Evolutionary conservation across 1,139 yeast species (phyloP).

Genomic region (Starmera stellimalicola): DNA sequence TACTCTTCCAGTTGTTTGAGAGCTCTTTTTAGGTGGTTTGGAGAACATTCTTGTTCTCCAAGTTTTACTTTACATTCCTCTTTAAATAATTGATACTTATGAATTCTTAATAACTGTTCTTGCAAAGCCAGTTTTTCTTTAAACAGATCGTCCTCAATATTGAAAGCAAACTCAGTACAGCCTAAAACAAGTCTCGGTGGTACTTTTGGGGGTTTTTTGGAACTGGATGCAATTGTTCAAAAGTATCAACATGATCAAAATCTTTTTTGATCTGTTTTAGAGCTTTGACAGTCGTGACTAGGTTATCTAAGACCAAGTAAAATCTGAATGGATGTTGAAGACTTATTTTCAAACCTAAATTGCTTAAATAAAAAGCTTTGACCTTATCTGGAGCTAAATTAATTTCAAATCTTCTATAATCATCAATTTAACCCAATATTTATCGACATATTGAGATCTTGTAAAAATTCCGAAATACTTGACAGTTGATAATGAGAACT

Average conservation of each 20-base stretch:
- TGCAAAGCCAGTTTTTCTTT: conserved; percentile 61
- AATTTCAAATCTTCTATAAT: neutral
- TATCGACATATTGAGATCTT: conserved; percentile 1
- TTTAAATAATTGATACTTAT: conserved; percentile 44
- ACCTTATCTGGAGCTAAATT: neutral
- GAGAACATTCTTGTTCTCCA: neutral
- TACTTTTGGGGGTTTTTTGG: conserved; percentile 33
- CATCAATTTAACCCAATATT: conserved; percentile 1
- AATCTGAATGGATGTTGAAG: conserved; percentile 47
- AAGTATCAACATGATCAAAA: conserved; percentile 32
- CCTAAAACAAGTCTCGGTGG: conserved; percentile 46
- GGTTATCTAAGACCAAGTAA: conserved; percentile 57
- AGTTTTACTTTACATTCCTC: conserved; percentile 7
- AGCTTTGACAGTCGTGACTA: conserved; percentile 53
- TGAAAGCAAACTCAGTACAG: conserved; percentile 34
- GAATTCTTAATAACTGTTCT: conserved; percentile 59
- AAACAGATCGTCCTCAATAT: conserved; percentile 70
- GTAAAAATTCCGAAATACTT: conserved; percentile 1
- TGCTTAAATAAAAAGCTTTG: neutral
- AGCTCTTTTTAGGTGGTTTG: neutral
- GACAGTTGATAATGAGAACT: neutral
- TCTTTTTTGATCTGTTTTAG: conserved; percentile 45
- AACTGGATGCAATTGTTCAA: conserved; percentile 30
- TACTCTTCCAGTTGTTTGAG: neutral
- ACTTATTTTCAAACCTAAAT: conserved; percentile 9